A percentile compares a stretch with the other conserved stretches of the same genome.
Evolutionary conservation across 2,329 filamentous ascomycete species (phyloP).

Genomic region (Dactylellina cionopaga): DNA sequence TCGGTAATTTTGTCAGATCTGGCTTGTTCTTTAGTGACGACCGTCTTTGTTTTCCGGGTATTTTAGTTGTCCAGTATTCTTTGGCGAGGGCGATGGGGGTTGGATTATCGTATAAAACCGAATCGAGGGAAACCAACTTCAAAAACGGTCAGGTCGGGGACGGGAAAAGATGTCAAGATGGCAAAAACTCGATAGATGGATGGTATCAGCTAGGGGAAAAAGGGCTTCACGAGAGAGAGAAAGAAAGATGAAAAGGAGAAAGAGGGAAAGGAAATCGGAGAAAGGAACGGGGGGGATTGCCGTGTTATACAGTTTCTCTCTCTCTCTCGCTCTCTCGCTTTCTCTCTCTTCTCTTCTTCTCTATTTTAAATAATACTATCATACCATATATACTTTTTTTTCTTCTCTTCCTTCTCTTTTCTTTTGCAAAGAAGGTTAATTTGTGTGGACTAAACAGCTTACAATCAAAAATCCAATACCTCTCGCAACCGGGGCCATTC

Average conservation of each 20-base stretch:
- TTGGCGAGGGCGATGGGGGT: too few species aligned
- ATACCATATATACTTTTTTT: background rate
- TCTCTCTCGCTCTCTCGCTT: background rate
- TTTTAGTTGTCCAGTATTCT: too few species aligned
- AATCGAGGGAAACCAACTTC: too few species aligned
- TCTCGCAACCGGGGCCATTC: too few species aligned
- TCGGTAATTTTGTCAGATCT: background rate
- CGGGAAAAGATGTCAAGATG: background rate
- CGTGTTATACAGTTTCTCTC: background rate
- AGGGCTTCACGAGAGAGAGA: background rate
- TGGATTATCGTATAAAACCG: too few species aligned
- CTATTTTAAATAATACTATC: background rate
- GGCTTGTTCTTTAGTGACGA: background rate
- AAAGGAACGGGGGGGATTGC: slow-evolving; percentile 1
- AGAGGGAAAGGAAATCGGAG: background rate
- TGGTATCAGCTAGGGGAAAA: background rate
- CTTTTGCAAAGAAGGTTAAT: background rate
- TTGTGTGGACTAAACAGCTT: too few species aligned
- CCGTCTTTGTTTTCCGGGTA: too few species aligned
- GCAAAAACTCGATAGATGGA: slow-evolving; percentile 10
- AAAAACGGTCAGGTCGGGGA: too few species aligned
- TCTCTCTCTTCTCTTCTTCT: background rate
- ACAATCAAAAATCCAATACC: too few species aligned
- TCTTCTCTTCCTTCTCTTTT: background rate
- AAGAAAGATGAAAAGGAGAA: background rate